Conservation (phyloP, 1,139 yeast species). For the Suhomyces panamericanus region DNA sequence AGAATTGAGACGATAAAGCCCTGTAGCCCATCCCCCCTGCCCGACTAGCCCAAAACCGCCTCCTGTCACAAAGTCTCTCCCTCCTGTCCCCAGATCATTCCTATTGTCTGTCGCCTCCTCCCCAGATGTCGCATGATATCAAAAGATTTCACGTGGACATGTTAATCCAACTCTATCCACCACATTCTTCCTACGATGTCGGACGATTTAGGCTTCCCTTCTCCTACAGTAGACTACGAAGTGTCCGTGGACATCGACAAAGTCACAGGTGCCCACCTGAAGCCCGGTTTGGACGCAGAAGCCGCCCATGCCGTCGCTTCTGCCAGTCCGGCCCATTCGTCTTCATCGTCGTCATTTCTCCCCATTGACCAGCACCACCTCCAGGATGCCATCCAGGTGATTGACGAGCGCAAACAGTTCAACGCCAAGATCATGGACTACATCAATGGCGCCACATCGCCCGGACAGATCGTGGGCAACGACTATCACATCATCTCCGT, state of each 20-base stretch:
- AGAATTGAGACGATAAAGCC: not conserved
- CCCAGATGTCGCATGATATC: slow-evolving; percentile 3
- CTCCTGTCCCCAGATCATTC: too few species aligned
- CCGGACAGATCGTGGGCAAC: slow-evolving; percentile 52
- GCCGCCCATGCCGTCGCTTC: not conserved
- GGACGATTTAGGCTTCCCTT: slow-evolving; percentile 10
- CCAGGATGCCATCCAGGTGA: slow-evolving; percentile 66
- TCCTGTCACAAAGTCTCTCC: not conserved
- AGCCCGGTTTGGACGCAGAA: not conserved
- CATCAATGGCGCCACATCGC: slow-evolving; percentile 35
- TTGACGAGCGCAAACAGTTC: slow-evolving; percentile 75
- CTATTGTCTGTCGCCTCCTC: not conserved
- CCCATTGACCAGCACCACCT: slow-evolving; percentile 35
- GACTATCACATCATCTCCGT: slow-evolving; percentile 91
- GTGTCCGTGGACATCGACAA: slow-evolving; percentile 2
- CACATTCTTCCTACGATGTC: slow-evolving; percentile 8
- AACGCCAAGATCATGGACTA: slow-evolving; percentile 40
- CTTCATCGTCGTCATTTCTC: slow-evolving; percentile 44
- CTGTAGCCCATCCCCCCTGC: not conserved
- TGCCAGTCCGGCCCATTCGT: slow-evolving; percentile 13
- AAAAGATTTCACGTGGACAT: slow-evolving; percentile 3
- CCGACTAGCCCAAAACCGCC: not conserved
- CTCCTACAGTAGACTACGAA: slow-evolving; percentile 12
- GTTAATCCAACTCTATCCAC: not conserved
- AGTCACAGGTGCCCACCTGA: not conserved